Base-by-base conservation (phyloP, 1,139 yeast genomes). In the Yamadazyma jaroonii region DNA sequence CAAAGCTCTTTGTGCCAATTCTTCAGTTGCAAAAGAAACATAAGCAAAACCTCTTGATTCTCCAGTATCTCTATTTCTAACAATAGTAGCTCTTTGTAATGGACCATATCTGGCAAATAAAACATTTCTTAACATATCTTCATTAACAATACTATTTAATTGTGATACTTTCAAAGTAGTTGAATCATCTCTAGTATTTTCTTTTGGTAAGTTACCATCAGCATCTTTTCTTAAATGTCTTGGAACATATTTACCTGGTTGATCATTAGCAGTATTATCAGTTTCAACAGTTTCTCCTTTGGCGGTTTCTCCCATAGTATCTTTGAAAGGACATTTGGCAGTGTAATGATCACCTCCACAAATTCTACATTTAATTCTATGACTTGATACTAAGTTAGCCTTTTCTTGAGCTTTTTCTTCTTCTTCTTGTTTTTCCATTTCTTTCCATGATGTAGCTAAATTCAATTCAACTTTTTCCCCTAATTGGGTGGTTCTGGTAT, bases 21-120 rank as follows among this genome's bases (percentile, higher is more conserved):
- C 62, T 56, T 79, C 83, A 44, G 82, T 72, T 35, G 75, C 77
- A 65, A 86, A 90, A 41, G 94, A 84, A 48, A 90, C 95, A 62
- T 88, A 92, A n/a, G 98, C 98, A 64, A 90, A 82, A 52, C 99
- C 99, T 70, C 92, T 84, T 40, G 96, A 86, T 62, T 84, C 84
- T 47, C 96, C 95, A 24, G 97, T 92, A 53, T 86, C 96, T 68
- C 89, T 84, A 70, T 90, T 88, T 69, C 88, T 84, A 46, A 89
- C 92, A 48, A 92, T 74, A 49, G 84, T 84, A 50, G 86, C 87
- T 68, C 96, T 83, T 52, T 78, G 81, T 52, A 89, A 75, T 44
- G 81, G 80, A 48, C 89, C 95, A 57, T 77, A 84, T 53, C 78
- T 75, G 38, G 74, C 74, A 55, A 90, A 80, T 59, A 88, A 73